These are phyloP conservation scores for Myxozyma vanderwaltii DNA, from an alignment of 805 yeast species.

Conservation along the genomic window DNA sequence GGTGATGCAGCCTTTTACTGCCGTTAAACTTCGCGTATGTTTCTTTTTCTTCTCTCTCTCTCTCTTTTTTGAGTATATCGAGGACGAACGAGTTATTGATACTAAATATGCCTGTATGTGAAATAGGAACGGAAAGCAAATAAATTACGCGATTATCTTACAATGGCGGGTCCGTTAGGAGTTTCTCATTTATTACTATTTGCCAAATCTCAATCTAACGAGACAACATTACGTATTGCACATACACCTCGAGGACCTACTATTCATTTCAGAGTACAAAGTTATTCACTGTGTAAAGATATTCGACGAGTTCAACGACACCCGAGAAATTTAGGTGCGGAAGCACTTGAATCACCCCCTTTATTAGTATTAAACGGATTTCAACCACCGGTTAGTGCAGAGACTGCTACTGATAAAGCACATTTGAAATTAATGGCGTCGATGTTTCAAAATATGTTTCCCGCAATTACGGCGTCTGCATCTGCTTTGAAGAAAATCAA, in stretches of 20 bases:
- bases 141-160: constrained; percentile 87
- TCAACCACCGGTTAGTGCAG: constrained; percentile 60
- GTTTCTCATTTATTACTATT: constrained; percentile 86
- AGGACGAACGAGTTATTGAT: too few relatives aligned
- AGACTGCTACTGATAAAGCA: constrained; percentile 64
- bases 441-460: constrained; percentile 92
- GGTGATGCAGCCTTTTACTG: constrained; percentile 96
- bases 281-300: constrained; percentile 81
- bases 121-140: constrained; percentile 74
- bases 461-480: constrained; percentile 84
- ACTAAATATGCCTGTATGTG: too few relatives aligned
- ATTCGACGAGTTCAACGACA: constrained; percentile 65
- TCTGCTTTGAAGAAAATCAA: constrained; percentile 74
- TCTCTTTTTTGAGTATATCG: too few relatives aligned
- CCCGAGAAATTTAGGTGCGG: constrained; percentile 71
- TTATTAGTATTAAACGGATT: constrained; percentile 92
- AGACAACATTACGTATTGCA: constrained; percentile 78
- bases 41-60: neutral
- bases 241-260: constrained; percentile 96
- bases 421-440: constrained; percentile 61
- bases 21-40: constrained; percentile 63
- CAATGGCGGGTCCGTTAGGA: constrained; percentile 97
- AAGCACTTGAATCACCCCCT: constrained; percentile 72
- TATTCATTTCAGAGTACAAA: constrained; percentile 72
- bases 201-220: constrained; percentile 76